Base-by-base conservation (phyloP, 345 rosid genomes). In the Cardamine chenopodiifolia region DNA sequence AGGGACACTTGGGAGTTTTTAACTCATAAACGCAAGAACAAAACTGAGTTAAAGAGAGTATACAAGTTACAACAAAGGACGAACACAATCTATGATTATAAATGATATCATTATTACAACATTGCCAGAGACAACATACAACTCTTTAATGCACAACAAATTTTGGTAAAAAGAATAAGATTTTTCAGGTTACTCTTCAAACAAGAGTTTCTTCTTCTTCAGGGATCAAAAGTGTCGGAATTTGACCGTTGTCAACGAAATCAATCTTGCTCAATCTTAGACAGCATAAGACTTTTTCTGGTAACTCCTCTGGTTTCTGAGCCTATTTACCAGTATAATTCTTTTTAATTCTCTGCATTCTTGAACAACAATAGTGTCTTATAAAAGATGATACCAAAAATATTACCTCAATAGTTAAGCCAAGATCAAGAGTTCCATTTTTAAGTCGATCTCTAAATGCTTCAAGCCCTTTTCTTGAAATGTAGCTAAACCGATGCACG, bases 391-490 rank as follows among this genome's bases (percentile, higher is more conserved):
- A 61, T 35, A 34, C 7, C 25, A 26, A 10, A 48, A 45, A 10
- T 35, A 14, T 72, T 83, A 93, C 98, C 93, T 90, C 95, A 66
- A 93, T 93, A 23, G 98, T 84, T 73, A 93, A 79, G 49, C 96
- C 95, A 15, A 93, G 77, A 81, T 93, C 93, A 59, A 90, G 80
- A 31, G 88, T 80, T 73, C 98, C 96, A 4, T 82, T 74, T 66
- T 85, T 85, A 72, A 93, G 78, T 22, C 93, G 89, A 35, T 89
- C 96, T 48, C 90, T 72, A 55, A 93, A 90, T 13, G 98, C 82
- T 66, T 93, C 96, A 7, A 93, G 85, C 28, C 96, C 98, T 82
- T 89, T 93, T 68, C 98, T 84, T 52, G 98, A 87, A 66, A 93
- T 85, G 80, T 82, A 93, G 82, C 98, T 84, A 84, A 93, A 93